Percentiles rank a stretch among this genome's conserved stretches.
phyloP scores from a whole-genome alignment of 352 stramenopile genomes.

The Albugo candida region DNA sequence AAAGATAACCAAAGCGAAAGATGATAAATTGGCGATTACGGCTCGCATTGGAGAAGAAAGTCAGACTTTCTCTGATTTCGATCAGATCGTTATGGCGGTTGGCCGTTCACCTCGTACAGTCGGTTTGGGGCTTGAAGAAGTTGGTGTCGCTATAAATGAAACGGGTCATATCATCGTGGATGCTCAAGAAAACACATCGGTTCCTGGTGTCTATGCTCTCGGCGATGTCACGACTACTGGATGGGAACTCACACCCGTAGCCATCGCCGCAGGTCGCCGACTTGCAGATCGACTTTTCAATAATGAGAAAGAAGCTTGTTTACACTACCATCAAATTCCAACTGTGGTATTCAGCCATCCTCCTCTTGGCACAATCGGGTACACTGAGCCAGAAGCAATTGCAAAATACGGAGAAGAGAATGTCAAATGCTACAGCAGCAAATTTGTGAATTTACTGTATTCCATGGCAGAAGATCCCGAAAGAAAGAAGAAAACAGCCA shows the following conservation, averaged over 20 bases:
- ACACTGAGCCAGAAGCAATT: constrained; percentile 84
- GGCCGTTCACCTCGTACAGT: constrained; percentile 81
- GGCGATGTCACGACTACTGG: constrained; percentile 81
- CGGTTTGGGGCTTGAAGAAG: constrained; percentile 53
- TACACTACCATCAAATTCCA: constrained; percentile 88
- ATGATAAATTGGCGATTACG: constrained; percentile 64
- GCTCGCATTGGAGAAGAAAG: constrained; percentile 35
- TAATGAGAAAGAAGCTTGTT: constrained; percentile 40
- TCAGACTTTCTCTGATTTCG: constrained; percentile 23
- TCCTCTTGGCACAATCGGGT: constrained; percentile 87
- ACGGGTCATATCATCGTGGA: constrained; percentile 78
- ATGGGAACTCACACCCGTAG: constrained; percentile 78
- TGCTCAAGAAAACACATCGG: constrained; percentile 80
- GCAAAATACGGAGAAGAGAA: constrained; percentile 85
- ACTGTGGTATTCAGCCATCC: constrained; percentile 96
- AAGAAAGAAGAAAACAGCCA: constrained; percentile 84
- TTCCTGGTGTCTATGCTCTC: constrained; percentile 77
- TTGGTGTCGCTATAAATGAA: constrained; percentile 62
- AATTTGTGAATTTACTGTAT: constrained; percentile 93
- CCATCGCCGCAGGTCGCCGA: constrained; percentile 71
- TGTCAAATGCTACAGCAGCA: constrained; percentile 90
- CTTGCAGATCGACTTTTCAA: constrained; percentile 85
- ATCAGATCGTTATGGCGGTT: constrained; percentile 43
- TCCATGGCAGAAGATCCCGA: constrained; percentile 68
- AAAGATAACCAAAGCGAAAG: constrained; percentile 65